Percentiles rank a stretch among this genome's conserved stretches.
Conservation (phyloP, 139 green algal genomes). For the Volvox reticuliferus region DNA sequence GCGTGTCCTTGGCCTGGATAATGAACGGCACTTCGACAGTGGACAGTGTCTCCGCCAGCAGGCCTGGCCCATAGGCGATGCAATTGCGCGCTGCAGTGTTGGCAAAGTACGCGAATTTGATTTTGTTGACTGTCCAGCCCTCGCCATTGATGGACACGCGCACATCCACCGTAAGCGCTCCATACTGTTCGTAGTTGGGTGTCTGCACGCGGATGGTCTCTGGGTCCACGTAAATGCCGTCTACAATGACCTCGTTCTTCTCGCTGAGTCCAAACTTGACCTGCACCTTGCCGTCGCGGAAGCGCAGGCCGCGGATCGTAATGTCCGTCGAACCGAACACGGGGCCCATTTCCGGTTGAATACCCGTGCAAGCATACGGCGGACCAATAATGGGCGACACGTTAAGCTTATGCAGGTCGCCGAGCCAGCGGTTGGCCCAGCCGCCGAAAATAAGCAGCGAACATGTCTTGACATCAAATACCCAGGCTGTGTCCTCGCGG, state of each 20-base stretch:
- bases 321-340: constrained; percentile 89
- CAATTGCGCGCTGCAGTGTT: constrained; percentile 88
- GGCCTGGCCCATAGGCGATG: constrained; percentile 85
- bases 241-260: constrained; percentile 78
- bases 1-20: constrained; percentile 84
- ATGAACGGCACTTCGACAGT: constrained; percentile 87
- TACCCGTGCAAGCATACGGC: constrained; percentile 86
- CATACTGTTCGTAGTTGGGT: constrained; percentile 88
- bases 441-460: constrained; percentile 88
- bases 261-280: constrained; percentile 76
- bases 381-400: constrained; percentile 91
- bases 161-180: constrained; percentile 81
- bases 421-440: constrained; percentile 91
- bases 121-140: constrained; percentile 92
- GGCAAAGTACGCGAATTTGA: constrained; percentile 88
- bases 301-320: constrained; percentile 82
- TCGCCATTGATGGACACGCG: constrained; percentile 77
- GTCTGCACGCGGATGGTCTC: constrained; percentile 79
- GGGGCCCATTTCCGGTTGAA: constrained; percentile 79
- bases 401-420: constrained; percentile 85
- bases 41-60: constrained; percentile 72
- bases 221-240: constrained; percentile 77
- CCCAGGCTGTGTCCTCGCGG: constrained; percentile 87
- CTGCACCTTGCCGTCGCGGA: constrained; percentile 84
- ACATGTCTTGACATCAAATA: constrained; percentile 84